These are phyloP conservation scores for Fusarium brachygibbosum DNA, from an alignment of 2,329 filamentous ascomycete species.

Conservation along the genomic window DNA sequence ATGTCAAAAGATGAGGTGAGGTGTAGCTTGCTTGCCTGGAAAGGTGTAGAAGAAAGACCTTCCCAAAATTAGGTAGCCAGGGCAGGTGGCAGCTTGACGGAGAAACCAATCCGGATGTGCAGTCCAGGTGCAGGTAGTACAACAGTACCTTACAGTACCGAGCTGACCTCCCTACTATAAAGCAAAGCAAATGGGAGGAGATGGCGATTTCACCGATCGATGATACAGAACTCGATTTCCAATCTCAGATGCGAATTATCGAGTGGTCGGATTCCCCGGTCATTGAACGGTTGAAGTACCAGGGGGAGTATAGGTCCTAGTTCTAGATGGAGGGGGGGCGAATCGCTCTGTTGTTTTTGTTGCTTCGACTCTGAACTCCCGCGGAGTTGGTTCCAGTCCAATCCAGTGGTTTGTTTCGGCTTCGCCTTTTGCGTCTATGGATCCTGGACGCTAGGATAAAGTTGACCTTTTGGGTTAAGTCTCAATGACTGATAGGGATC, in stretches of 20 bases:
- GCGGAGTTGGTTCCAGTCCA: not conserved
- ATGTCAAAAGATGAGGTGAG: not conserved
- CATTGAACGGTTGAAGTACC: not conserved
- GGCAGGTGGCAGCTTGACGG: conserved; percentile 27
- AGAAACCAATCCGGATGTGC: conserved; percentile 34
- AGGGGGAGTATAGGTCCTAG: not conserved
- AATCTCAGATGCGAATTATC: not conserved
- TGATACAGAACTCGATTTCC: conserved; percentile 9
- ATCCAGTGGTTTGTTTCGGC: conserved; percentile 19
- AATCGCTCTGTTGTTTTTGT: conserved; percentile 3
- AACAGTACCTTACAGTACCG: not conserved
- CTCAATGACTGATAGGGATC: not conserved
- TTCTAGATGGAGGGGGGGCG: conserved; percentile 5
- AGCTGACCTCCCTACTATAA: not conserved
- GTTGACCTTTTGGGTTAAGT: not conserved
- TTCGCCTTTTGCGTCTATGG: not conserved
- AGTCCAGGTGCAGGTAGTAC: not conserved
- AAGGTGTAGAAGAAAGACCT: conserved; percentile 12
- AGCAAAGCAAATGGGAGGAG: not conserved
- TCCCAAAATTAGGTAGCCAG: conserved; percentile 1
- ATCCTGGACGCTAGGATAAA: not conserved
- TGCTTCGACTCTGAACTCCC: not conserved
- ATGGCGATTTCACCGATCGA: conserved; percentile 6
- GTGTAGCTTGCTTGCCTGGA: not conserved
- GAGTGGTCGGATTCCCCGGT: not conserved